Conservation (phyloP, 345 rosid species). For the Mercurialis annua region DNA sequence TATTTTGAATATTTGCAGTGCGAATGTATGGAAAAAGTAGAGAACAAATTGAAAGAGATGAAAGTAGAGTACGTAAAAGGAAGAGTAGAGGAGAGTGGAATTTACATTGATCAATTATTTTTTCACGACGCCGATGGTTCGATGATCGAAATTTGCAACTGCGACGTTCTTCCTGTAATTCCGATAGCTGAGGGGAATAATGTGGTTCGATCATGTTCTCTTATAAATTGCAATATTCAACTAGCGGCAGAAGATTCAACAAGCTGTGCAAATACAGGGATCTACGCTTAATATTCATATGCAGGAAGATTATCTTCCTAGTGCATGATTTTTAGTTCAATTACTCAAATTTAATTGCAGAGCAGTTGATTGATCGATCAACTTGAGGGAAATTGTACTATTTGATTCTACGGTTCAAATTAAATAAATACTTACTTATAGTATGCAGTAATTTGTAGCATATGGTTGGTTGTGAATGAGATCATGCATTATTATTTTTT, state of each 20-base stretch:
- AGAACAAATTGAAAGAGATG: slow-evolving; percentile 71
- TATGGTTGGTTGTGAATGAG: too few species aligned
- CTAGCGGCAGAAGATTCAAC: neutral
- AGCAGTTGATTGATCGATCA: too few species aligned
- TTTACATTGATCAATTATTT: slow-evolving; percentile 76
- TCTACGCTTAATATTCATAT: neutral
- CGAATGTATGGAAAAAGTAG: slow-evolving; percentile 76
- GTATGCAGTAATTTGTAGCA: too few species aligned
- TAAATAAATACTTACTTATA: too few species aligned
- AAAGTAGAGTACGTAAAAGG: slow-evolving; percentile 49
- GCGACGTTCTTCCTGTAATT: slow-evolving; percentile 70
- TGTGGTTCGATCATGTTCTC: slow-evolving; percentile 51
- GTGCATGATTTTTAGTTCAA: too few species aligned
- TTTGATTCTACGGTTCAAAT: too few species aligned
- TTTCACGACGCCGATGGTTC: slow-evolving; percentile 93
- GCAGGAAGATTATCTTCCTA: slow-evolving; percentile 5
- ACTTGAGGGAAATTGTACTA: too few species aligned
- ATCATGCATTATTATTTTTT: too few species aligned
- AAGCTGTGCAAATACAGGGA: neutral
- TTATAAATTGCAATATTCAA: neutral
- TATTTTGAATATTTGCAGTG: slow-evolving; percentile 51
- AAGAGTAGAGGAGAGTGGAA: slow-evolving; percentile 76
- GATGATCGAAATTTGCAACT: slow-evolving; percentile 92
- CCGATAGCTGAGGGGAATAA: slow-evolving; percentile 49
- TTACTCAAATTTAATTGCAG: too few species aligned